A percentile compares a stretch with the other conserved stretches of the same genome.
These are phyloP conservation scores for Pleurozium schreberi DNA, from an alignment of 225 moss, liverwort and hornwort genomes.

Conservation along the genomic window DNA sequence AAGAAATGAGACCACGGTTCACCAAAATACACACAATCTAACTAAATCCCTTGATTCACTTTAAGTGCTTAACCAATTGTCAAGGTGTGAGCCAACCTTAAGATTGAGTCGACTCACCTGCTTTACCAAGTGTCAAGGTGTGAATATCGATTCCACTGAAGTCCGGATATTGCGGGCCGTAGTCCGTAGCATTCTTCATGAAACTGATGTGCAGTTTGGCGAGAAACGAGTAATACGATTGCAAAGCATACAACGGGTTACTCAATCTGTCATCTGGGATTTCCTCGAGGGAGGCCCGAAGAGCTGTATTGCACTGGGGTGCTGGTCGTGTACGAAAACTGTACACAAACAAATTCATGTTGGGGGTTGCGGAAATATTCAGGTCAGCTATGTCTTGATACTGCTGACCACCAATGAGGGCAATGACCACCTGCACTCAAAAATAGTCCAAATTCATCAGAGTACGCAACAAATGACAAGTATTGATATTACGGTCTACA, in stretches of 20 bases:
- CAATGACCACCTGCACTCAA: not conserved
- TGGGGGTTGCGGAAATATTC: not conserved
- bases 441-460: not conserved
- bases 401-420: not conserved
- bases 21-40: not conserved
- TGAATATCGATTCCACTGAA: not conserved
- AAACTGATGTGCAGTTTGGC: not conserved
- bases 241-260: not conserved
- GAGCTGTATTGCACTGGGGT: not conserved
- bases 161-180: not conserved
- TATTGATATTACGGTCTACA: no score
- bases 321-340: not conserved
- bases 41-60: not conserved
- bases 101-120: not conserved
- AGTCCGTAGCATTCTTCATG: not conserved
- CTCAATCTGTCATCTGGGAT: not conserved
- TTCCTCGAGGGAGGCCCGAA: not conserved
- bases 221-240: not conserved
- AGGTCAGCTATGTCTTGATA: not conserved
- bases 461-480: not conserved
- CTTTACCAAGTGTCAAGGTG: not conserved
- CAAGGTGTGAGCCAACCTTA: not conserved
- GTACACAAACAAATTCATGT: not conserved
- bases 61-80: no score
- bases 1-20: not conserved